Evolutionary conservation across 768 basidiomycete genomes (phyloP).

Genomic region (Cubamyces lactineus): DNA sequence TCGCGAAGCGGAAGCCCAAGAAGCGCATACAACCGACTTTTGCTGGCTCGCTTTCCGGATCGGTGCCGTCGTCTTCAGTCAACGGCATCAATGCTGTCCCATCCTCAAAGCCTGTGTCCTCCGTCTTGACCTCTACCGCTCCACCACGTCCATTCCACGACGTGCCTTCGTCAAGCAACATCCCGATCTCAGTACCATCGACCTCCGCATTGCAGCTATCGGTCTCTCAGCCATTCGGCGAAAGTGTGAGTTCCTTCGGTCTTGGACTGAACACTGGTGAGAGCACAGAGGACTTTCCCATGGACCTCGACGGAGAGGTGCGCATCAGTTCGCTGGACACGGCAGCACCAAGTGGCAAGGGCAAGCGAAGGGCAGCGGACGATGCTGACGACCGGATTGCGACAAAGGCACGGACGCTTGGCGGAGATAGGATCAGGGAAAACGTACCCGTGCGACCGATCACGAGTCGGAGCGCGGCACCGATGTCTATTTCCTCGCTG

Average conservation of each 20-base stretch:
- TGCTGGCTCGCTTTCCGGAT: slow-evolving; percentile 35
- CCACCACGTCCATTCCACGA: slow-evolving; percentile 20
- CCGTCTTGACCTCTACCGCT: not conserved
- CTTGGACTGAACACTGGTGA: slow-evolving; percentile 32
- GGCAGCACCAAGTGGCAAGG: slow-evolving; percentile 44
- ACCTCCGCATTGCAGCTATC: slow-evolving; percentile 24
- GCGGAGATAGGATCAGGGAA: slow-evolving; percentile 64
- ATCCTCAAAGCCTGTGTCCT: slow-evolving; percentile 12
- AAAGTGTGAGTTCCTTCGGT: slow-evolving; percentile 15
- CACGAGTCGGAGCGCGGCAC: slow-evolving; percentile 13
- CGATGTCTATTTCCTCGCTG: slow-evolving; percentile 12
- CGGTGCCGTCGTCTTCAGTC: slow-evolving; percentile 40
- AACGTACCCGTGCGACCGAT: slow-evolving; percentile 60
- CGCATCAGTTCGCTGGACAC: slow-evolving; percentile 44
- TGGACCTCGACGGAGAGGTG: slow-evolving; percentile 63
- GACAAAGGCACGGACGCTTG: slow-evolving; percentile 58
- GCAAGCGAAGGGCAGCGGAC: slow-evolving; percentile 52
- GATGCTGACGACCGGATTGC: slow-evolving; percentile 40
- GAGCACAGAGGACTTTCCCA: slow-evolving; percentile 43
- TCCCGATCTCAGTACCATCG: slow-evolving; percentile 12
- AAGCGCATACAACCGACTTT: slow-evolving; percentile 61
- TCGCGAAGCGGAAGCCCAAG: slow-evolving; percentile 73
- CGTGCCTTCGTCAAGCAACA: slow-evolving; percentile 7
- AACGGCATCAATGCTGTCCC: slow-evolving; percentile 21
- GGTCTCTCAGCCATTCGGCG: slow-evolving; percentile 19